A percentile compares a stretch with the other conserved stretches of the same genome.
These are phyloP conservation scores for Coffea eugenioides DNA, from an alignment of 257 asterid genomes.

Conservation along the genomic window DNA sequence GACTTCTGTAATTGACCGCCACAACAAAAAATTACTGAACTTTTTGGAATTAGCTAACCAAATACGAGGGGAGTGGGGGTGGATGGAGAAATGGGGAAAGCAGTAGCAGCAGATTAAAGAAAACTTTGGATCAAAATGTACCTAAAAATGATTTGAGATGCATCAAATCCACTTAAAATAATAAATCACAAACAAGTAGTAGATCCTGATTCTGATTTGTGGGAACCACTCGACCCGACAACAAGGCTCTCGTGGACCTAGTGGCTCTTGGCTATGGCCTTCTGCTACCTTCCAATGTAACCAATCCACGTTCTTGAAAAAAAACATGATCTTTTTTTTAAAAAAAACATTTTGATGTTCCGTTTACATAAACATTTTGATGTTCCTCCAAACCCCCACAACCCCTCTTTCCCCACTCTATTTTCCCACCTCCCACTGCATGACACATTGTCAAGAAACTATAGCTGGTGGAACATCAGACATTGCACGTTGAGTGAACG, in stretches of 20 bases:
- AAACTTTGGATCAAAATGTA: not conserved
- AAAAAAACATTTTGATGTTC: too few relatives aligned
- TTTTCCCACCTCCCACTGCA: not conserved
- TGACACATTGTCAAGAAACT: not conserved
- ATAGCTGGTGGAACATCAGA: not conserved
- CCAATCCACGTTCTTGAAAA: too few relatives aligned
- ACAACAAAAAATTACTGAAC: not conserved
- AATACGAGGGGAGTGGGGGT: not conserved
- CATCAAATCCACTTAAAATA: conserved; percentile 21
- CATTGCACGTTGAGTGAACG: not conserved
- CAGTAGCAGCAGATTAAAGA: not conserved
- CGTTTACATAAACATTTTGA: not conserved
- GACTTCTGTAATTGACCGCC: not conserved
- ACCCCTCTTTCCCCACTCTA: not conserved
- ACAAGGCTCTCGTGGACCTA: conserved; percentile 27
- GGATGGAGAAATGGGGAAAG: conserved; percentile 6
- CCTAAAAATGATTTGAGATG: not conserved
- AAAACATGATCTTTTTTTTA: not conserved
- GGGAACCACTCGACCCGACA: conserved; percentile 55
- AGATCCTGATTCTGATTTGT: conserved; percentile 59
- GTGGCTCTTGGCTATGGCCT: conserved; percentile 29
- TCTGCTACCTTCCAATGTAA: not conserved
- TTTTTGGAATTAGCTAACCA: not conserved
- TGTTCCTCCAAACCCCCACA: not conserved
- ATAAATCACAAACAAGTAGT: conserved; percentile 23